phyloP scores from a whole-genome alignment of 495 filamentous ascomycete genomes.

The Podospora anserina region DNA sequence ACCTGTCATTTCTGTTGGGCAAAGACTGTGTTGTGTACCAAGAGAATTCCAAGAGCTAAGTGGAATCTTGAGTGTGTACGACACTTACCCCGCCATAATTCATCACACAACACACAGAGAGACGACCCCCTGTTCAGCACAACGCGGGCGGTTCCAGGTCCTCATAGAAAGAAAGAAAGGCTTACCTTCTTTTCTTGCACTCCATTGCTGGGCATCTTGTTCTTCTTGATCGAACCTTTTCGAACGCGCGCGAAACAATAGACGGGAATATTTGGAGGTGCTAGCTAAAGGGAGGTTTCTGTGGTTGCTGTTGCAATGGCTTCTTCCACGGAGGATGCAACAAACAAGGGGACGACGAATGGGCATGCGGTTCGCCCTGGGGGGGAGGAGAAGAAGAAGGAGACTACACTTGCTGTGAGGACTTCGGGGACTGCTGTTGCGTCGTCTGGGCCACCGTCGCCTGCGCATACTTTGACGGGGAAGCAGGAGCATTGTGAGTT shows the following conservation, averaged over 20 bases:
- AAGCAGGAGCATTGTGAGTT: constrained; percentile 95
- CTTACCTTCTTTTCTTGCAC: background rate
- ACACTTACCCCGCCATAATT: background rate
- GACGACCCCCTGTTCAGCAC: background rate
- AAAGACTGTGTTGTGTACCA: background rate
- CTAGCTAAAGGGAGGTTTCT: background rate
- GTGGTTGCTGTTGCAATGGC: constrained; percentile 4
- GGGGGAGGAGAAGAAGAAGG: background rate
- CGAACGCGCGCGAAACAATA: background rate
- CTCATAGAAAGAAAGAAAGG: background rate
- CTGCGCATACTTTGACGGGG: constrained; percentile 63
- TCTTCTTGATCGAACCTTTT: background rate
- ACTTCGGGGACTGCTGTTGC: background rate
- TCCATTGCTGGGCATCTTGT: background rate
- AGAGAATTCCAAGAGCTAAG: background rate
- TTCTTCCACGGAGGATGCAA: background rate
- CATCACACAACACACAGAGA: background rate
- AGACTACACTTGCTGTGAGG: background rate
- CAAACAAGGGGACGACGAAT: constrained; percentile 7
- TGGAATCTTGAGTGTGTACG: background rate
- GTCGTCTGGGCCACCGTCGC: constrained; percentile 4
- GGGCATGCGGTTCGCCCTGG: constrained; percentile 17
- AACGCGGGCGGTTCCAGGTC: background rate
- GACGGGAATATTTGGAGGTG: background rate
- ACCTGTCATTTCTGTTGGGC: background rate